A percentile compares a stretch with the other conserved stretches of the same genome.
Evolutionary conservation across 2,329 filamentous ascomycete genomes (phyloP).

Genomic region (Aspergillus intermedius): DNA sequence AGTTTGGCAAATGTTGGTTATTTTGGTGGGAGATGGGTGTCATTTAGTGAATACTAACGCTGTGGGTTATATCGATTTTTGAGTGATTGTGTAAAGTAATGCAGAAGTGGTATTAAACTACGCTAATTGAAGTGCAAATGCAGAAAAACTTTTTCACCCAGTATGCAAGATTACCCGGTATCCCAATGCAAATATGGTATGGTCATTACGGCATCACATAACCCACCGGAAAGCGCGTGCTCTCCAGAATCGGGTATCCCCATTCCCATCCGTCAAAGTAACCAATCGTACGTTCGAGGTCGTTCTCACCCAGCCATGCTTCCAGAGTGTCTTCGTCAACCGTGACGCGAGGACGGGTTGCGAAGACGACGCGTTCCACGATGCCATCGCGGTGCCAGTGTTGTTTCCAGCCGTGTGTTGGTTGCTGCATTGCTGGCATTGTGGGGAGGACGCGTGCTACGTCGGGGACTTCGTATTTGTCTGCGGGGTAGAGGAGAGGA

Average conservation of each 20-base stretch:
- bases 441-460: slow-evolving; percentile 1
- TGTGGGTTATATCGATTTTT: no score
- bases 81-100: no score
- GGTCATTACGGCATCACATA: background rate
- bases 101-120: no score
- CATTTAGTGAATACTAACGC: no score
- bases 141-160: no score
- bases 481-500: slow-evolving; percentile 5
- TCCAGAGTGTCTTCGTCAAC: background rate
- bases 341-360: background rate
- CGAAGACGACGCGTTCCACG: background rate
- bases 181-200: background rate
- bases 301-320: background rate
- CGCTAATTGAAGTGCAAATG: no score
- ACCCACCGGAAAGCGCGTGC: background rate
- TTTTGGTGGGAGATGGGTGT: no score
- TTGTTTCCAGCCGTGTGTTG: slow-evolving; percentile 8
- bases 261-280: slow-evolving; percentile 8
- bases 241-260: slow-evolving; percentile 47
- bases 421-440: slow-evolving; percentile 7
- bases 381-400: slow-evolving; percentile 6
- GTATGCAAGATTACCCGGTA: no score
- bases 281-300: slow-evolving; percentile 3
- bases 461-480: slow-evolving; percentile 1
- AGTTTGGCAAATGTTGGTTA: no score